Evolutionary conservation across 2,329 filamentous ascomycete species (phyloP).

Genomic region (Fusarium lateritium): DNA sequence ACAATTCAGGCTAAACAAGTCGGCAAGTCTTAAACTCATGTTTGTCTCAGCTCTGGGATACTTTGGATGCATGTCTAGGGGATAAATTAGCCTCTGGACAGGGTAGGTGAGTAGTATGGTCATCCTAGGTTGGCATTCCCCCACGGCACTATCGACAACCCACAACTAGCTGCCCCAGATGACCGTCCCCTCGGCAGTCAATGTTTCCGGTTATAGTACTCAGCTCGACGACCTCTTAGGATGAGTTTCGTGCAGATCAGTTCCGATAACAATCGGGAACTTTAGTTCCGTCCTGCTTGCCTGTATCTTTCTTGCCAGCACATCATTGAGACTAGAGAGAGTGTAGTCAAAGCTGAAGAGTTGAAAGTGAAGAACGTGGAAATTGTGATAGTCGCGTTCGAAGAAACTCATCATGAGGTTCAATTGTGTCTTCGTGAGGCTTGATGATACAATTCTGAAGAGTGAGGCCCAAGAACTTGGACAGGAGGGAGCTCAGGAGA

Average conservation of each 20-base stretch:
- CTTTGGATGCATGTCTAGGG: slow-evolving; percentile 4
- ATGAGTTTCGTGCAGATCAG: slow-evolving; percentile 23
- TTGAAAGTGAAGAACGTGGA: slow-evolving; percentile 5
- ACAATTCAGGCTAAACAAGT: background rate
- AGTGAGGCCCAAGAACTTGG: background rate
- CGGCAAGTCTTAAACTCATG: background rate
- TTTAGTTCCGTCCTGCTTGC: background rate
- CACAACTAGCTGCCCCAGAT: background rate
- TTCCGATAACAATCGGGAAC: background rate
- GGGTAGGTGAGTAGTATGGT: slow-evolving; percentile 3
- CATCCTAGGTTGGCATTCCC: slow-evolving; percentile 1
- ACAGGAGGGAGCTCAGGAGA: background rate
- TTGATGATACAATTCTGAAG: slow-evolving; percentile 41
- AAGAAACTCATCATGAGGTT: background rate
- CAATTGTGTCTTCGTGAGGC: slow-evolving; percentile 41
- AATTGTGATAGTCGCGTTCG: slow-evolving; percentile 34
- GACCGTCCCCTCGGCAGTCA: slow-evolving; percentile 1
- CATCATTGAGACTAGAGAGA: slow-evolving; percentile 35
- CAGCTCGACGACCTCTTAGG: too few relatives aligned
- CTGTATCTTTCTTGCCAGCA: slow-evolving; percentile 16
- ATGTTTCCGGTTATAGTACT: too few relatives aligned
- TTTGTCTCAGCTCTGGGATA: slow-evolving; percentile 11
- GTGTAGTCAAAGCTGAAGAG: slow-evolving; percentile 1
- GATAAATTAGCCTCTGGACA: background rate
- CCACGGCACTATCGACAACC: background rate